Evolutionary conservation across 2,329 filamentous ascomycete species (phyloP).

Genomic region (Microcyclospora pomicola): DNA sequence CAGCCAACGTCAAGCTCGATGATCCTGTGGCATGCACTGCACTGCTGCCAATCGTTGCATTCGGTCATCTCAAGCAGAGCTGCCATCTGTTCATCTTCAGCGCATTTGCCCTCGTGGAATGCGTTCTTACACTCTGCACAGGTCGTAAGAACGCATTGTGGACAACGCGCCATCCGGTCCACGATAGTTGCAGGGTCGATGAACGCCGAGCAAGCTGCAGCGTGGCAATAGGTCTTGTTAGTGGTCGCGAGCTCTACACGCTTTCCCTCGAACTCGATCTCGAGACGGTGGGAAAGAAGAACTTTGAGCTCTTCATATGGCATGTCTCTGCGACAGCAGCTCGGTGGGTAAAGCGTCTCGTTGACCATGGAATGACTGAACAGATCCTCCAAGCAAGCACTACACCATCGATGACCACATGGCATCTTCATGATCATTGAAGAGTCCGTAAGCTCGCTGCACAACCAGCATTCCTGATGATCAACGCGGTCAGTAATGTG

Average conservation of each 20-base stretch:
- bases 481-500: no score
- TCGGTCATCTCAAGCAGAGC: not conserved
- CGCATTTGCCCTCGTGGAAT: conserved; percentile 3
- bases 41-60: not conserved
- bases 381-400: conserved; percentile 30
- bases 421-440: not conserved
- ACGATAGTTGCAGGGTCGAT: conserved; percentile 24
- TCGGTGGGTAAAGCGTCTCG: conserved; percentile 39
- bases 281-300: conserved; percentile 24
- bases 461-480: no score
- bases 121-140: conserved; percentile 37
- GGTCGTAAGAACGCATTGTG: conserved; percentile 28
- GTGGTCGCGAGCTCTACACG: conserved; percentile 33
- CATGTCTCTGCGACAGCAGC: conserved; percentile 36
- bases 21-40: no score
- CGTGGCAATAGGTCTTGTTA: conserved; percentile 38
- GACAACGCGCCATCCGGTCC: conserved; percentile 27
- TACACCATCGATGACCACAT: conserved; percentile 30
- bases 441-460: no score
- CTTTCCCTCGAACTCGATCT: conserved; percentile 28
- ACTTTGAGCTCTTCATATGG: conserved; percentile 18
- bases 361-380: conserved; percentile 32
- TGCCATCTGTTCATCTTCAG: conserved; percentile 2
- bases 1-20: no score
- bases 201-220: conserved; percentile 31